Base-by-base conservation (phyloP, 352 stramenopile species). In the Thalassiosira livingstoniorum region DNA sequence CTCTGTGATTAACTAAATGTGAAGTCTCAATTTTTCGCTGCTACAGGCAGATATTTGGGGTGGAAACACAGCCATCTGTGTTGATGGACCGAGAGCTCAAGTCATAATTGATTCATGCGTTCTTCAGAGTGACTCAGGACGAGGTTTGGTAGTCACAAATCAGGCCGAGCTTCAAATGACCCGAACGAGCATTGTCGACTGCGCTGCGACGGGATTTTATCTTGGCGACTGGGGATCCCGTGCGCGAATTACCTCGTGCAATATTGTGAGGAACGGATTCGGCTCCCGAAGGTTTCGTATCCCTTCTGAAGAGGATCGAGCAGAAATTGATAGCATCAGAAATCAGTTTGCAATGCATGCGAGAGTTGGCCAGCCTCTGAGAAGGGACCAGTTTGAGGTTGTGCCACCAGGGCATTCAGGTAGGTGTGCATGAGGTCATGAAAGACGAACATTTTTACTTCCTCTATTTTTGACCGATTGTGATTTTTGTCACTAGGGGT, bases 181-280 rank as follows among this genome's bases (percentile, higher is more conserved):
- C 23, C 13, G 25, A 21, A 69, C 75, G 21, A 78, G 27, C 18
- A 78, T 90, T 45, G 29, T 78, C 11, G 65, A 87, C 35, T 90
- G 83, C 45, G 83, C 83, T 27, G 83, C 83, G 31, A 90, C 83
- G 13, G 83, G 83, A 39, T 63, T 90, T 39, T 90, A 86, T 64
- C 31, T 90, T 2, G 83, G 83, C 1, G 79, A 86, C 66, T 74
- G 61, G 69, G 55, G 43, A 54, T 37, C 31, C 1, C 34, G 47
- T 71, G 62, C 74, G 29, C 27, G 51, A 39, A 63, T 77, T 68
- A 25, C 32, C 0, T 25, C 37, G 2, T 89, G 63, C 32, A 84
- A 89, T 60, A 74, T 89, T 61, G 34, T 89, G 23, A 35, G 74
- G 15, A 85, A 83, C 43, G 83, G 83, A 27, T 85, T 77, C 70